Evolutionary conservation across 805 yeast species (phyloP).

Genomic region (Lipomyces anomalus): DNA sequence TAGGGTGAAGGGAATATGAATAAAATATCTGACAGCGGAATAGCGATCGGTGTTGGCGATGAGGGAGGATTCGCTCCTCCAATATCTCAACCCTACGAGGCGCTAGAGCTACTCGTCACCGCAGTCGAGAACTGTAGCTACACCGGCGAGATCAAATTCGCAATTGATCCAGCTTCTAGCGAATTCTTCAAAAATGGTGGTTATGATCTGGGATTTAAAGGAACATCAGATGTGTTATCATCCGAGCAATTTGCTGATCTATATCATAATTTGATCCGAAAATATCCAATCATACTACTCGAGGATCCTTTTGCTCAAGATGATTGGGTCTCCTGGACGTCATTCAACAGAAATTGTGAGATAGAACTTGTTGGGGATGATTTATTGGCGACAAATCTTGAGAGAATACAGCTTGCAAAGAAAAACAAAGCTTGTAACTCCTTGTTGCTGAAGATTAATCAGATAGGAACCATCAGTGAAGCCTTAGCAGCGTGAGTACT

Average conservation of each 20-base stretch:
- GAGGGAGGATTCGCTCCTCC: conserved; percentile 97
- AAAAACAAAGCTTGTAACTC: conserved; percentile 82
- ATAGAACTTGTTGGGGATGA: conserved; percentile 84
- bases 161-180: conserved; percentile 79
- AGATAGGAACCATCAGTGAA: conserved; percentile 81
- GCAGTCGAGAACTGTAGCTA: conserved; percentile 80
- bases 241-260: conserved; percentile 71
- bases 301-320: conserved; percentile 93
- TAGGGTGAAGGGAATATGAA: no score
- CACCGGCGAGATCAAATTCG: conserved; percentile 73
- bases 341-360: conserved; percentile 62
- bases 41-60: conserved; percentile 92
- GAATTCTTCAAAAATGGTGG: conserved; percentile 83
- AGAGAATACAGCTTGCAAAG: conserved; percentile 78
- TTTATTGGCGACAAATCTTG: conserved; percentile 85
- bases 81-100: conserved; percentile 75
- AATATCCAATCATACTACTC: conserved; percentile 83
- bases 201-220: conserved; percentile 87
- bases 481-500: no score
- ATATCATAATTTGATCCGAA: conserved; percentile 61
- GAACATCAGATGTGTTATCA: conserved; percentile 72
- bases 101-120: conserved; percentile 69
- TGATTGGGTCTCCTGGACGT: conserved; percentile 88
- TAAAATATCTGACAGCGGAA: no score
- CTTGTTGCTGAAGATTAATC: conserved; percentile 82